Conservation (phyloP, 2,329 filamentous ascomycete genomes). For the Atkinsonella texensis region DNA sequence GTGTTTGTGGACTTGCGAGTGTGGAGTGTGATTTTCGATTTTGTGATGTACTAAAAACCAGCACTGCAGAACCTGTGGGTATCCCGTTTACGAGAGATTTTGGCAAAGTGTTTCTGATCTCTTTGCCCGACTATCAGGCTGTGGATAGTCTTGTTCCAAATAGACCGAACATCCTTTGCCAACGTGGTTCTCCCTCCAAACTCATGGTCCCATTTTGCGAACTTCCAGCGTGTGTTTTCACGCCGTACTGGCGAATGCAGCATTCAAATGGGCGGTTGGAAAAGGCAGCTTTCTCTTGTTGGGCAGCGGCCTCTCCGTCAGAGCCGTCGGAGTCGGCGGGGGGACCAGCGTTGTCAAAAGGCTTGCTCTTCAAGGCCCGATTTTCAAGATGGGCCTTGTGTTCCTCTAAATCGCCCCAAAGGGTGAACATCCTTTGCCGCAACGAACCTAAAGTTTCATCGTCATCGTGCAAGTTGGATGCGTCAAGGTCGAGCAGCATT, state of each 20-base stretch:
- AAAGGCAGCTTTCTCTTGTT: slow-evolving; percentile 12
- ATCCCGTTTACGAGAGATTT: background rate
- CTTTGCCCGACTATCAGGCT: background rate
- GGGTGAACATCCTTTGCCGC: slow-evolving; percentile 57
- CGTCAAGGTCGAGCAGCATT: slow-evolving; percentile 35
- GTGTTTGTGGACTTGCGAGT: background rate
- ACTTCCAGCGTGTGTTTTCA: slow-evolving; percentile 32
- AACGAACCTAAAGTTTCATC: slow-evolving; percentile 36
- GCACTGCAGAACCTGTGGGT: background rate
- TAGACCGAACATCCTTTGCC: slow-evolving; percentile 51
- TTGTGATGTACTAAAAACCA: background rate
- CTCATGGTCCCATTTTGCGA: slow-evolving; percentile 39
- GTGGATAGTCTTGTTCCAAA: slow-evolving; percentile 48
- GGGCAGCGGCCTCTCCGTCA: background rate
- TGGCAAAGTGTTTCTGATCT: background rate
- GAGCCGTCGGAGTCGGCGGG: slow-evolving; percentile 9
- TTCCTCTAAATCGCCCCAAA: slow-evolving; percentile 85
- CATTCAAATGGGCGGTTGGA: slow-evolving; percentile 54
- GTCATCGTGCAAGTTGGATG: slow-evolving; percentile 43
- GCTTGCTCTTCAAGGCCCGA: slow-evolving; percentile 1
- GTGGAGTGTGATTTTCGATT: background rate
- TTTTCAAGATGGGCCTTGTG: slow-evolving; percentile 29
- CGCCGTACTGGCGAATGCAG: slow-evolving; percentile 60
- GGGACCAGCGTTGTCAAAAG: background rate
- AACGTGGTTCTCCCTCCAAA: slow-evolving; percentile 32